Conservation (phyloP, 2,329 filamentous ascomycete species). For the Cladophialophora yegresii region DNA sequence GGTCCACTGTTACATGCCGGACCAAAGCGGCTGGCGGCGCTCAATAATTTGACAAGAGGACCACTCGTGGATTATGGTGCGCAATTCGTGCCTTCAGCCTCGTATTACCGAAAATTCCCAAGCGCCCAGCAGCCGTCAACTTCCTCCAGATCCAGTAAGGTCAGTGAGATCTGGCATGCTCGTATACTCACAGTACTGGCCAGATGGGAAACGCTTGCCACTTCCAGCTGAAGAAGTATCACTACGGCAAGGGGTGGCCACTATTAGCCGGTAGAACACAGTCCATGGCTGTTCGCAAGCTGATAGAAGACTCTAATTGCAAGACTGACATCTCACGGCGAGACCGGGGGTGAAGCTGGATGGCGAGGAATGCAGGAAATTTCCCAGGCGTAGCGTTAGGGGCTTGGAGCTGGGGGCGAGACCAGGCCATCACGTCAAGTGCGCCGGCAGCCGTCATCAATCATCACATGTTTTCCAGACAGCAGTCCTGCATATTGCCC, state of each 20-base stretch:
- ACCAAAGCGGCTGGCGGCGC: constrained; percentile 2
- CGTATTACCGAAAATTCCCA: not conserved
- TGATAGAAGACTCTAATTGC: not conserved
- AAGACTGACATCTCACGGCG: not conserved
- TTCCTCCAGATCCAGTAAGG: not conserved
- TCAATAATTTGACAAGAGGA: not conserved
- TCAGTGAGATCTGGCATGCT: not conserved
- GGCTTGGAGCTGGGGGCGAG: not conserved
- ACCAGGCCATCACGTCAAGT: not conserved
- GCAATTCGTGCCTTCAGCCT: not conserved
- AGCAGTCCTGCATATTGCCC: no score
- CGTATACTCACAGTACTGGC: not conserved
- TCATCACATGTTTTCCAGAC: not conserved
- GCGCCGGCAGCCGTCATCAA: not conserved
- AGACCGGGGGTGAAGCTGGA: not conserved
- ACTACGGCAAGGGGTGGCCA: not conserved
- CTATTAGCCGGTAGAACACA: not conserved
- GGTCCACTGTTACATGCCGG: not conserved
- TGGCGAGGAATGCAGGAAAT: not conserved
- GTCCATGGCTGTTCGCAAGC: not conserved
- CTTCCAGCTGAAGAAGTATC: not conserved
- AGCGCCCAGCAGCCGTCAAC: not conserved
- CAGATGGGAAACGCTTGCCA: not conserved
- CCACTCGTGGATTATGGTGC: not conserved
- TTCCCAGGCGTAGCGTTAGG: not conserved